phyloP scores from a whole-genome alignment of 352 stramenopile species.

The Globisporangium camurandrum region DNA sequence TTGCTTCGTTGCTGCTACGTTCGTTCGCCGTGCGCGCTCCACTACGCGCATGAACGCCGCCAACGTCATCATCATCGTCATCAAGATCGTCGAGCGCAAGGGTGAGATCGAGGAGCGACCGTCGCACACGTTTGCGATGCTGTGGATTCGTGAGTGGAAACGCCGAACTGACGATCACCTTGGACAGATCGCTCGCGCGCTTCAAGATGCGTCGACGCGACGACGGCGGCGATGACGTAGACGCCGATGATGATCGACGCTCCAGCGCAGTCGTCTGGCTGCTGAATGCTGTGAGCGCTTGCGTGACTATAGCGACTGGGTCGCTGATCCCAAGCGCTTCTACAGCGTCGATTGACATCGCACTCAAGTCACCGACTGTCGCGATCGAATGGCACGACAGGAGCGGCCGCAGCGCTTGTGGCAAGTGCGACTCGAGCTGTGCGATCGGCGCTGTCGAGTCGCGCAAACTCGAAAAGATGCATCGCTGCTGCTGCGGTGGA shows the following conservation, averaged over 20 bases:
- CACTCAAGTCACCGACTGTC: slow-evolving; percentile 60
- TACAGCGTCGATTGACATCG: slow-evolving; percentile 37
- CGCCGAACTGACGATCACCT: slow-evolving; percentile 10
- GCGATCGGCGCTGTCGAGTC: slow-evolving; percentile 40
- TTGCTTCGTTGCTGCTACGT: neutral
- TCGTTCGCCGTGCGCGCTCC: too few species aligned
- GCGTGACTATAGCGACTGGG: slow-evolving; percentile 34
- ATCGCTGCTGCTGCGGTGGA: slow-evolving; percentile 1
- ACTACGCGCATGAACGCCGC: too few species aligned
- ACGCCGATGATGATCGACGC: neutral
- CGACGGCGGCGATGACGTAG: too few species aligned
- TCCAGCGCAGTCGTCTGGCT: slow-evolving; percentile 22
- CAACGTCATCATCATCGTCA: slow-evolving; percentile 4
- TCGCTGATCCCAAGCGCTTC: slow-evolving; percentile 57
- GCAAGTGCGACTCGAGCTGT: slow-evolving; percentile 40
- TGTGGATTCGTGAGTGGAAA: slow-evolving; percentile 25
- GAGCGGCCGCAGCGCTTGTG: slow-evolving; percentile 42
- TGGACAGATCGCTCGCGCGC: slow-evolving; percentile 11
- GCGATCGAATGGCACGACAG: slow-evolving; percentile 62
- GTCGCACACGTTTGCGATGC: slow-evolving; percentile 35
- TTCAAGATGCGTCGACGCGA: slow-evolving; percentile 32
- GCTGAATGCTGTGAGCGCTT: slow-evolving; percentile 51
- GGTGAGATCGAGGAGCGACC: slow-evolving; percentile 30
- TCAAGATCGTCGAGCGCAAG: slow-evolving; percentile 18
- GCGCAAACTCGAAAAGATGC: slow-evolving; percentile 41